Evolutionary conservation across 768 basidiomycete species (phyloP), one percentile per base, ranked within the genome.

Genomic region (Rhizopogon sp.): DNA sequence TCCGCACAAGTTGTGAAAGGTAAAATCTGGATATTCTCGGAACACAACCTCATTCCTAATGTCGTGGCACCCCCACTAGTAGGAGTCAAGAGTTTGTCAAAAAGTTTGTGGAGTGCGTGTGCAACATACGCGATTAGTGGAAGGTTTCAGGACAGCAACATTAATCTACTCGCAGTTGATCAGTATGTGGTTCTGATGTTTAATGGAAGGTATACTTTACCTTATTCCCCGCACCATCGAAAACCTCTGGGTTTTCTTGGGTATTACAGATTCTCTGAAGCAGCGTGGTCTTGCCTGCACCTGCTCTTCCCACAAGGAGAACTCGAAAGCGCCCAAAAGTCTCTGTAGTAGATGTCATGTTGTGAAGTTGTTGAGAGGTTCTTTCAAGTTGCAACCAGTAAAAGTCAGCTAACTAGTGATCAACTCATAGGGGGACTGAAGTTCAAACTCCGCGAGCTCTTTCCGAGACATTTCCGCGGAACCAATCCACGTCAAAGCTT

Each of bases 1-100:
- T 33, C n/a, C 37, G 0, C 31, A 49, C 25, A 13, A 13, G 52
- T 75, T 72, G 43, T 74, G 74, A 49, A 74, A 73, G 43, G 69
- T 63, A 51, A 71, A 73, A 14, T 57, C 35, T 1, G 60, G 63
- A 41, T 67, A 67, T 55, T 59, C 68, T 40, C 53, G 53, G 58
- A 67, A 73, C 2, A 59, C 58, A 33, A 73, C 58, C 43, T 64
- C 54, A 29, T 59, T 50, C 43, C 65, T 43, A 35, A 74, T 68
- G 56, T 74, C 58, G 55, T 73, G 72, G 6, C 6, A 22, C 6
- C 29, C 29, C 8, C 46, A 16, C 29, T 20, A 3, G 31, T 33
- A 67, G 72, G 1, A 59, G 57, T 35, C 72, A 59, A 47, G 62
- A 52, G 31, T 59, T 53, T 33, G 42, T 67, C 45, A 39, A 74